phyloP scores from a whole-genome alignment of 2,329 filamentous ascomycete genomes.

The Trichoderma guizhouense region DNA sequence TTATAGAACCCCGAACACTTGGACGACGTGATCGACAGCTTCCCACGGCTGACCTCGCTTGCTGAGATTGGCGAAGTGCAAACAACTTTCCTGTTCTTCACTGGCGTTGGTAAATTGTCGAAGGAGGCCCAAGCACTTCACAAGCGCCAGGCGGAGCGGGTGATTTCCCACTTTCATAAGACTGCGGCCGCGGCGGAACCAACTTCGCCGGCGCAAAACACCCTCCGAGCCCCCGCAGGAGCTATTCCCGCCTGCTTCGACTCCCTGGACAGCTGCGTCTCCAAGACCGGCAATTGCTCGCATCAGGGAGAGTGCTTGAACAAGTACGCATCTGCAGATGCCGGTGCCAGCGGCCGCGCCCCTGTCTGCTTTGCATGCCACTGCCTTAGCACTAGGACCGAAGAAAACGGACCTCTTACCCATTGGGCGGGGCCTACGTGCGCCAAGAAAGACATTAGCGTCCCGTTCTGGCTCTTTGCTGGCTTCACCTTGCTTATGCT shows the following conservation, averaged over 20 bases:
- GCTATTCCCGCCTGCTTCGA: conserved; percentile 71
- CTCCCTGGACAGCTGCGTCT: conserved; percentile 64
- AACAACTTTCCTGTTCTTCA: conserved; percentile 54
- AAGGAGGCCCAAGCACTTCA: conserved; percentile 42
- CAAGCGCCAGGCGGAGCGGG: conserved; percentile 47
- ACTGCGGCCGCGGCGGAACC: conserved; percentile 24
- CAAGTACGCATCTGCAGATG: conserved; percentile 52
- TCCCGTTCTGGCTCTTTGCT: conserved; percentile 82
- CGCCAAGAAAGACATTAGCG: conserved; percentile 86
- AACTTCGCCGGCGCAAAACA: conserved; percentile 28
- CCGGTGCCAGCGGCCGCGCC: conserved; percentile 38
- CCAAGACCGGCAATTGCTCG: conserved; percentile 73
- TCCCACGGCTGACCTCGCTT: conserved; percentile 44
- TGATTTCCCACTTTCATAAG: conserved; percentile 40
- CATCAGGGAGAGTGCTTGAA: conserved; percentile 74
- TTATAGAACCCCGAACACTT: conserved; percentile 41
- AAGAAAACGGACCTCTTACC: conserved; percentile 57
- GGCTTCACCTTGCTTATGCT: conserved; percentile 70
- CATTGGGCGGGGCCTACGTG: conserved; percentile 84
- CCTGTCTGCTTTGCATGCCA: conserved; percentile 72
- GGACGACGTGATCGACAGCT: conserved; percentile 41
- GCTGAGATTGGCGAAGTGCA: conserved; percentile 52
- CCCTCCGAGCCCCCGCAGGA: conserved; percentile 37
- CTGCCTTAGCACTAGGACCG: conserved; percentile 59
- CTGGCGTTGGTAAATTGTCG: conserved; percentile 41